Base-by-base conservation (phyloP, 1,139 yeast genomes). In the Taiozyma sp. region DNA sequence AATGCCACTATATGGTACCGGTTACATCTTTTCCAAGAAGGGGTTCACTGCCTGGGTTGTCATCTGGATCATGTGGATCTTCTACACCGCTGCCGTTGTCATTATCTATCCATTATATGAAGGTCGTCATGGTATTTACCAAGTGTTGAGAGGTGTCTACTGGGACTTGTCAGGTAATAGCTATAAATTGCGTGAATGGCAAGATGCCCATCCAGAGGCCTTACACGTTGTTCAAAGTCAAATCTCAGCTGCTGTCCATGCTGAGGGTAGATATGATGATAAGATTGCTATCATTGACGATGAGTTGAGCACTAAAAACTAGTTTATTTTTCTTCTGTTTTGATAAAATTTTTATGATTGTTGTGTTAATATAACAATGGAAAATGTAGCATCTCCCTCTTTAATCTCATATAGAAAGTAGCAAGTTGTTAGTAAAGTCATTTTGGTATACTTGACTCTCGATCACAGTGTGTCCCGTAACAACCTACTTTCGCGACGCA, bases 41-140 rank as follows among this genome's bases (percentile, higher is more conserved):
- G 87, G 87, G 69, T 88, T 88, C 67, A 85, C 90, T 9, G 95
- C 95, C 49, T 88, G 95, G 95, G 76, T 88, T 50, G 79, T 75
- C 48, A 91, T 88, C 42, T 80, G 85, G 57, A 80, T 85, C 50
- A 80, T 85, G 54, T 85, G 93, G 93, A 72, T 84, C 46, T 81
- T 82, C 68, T 72, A 76, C 60, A 74, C 82, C 41, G 76, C 78
- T 1, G 71, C 76, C 57, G 70, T 79, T 56, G 88, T 84, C 32
- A 74, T 81, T 35, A 43, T 85, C 19, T 80, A 75, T 53, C 93
- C 93, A 24, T 54, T 85, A 29, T 77, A 77, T 73, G 88, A 85
- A 66, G 89, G 93, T 43, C 71, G 90, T 56, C 68, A 72, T 22
- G 88, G 84, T 3, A 77, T 89, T 46, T 75, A 63, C 61, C 75